A percentile compares a stretch with the other conserved stretches of the same genome.
Conservation (phyloP, 768 basidiomycete species). For the Mycena alexandri region DNA sequence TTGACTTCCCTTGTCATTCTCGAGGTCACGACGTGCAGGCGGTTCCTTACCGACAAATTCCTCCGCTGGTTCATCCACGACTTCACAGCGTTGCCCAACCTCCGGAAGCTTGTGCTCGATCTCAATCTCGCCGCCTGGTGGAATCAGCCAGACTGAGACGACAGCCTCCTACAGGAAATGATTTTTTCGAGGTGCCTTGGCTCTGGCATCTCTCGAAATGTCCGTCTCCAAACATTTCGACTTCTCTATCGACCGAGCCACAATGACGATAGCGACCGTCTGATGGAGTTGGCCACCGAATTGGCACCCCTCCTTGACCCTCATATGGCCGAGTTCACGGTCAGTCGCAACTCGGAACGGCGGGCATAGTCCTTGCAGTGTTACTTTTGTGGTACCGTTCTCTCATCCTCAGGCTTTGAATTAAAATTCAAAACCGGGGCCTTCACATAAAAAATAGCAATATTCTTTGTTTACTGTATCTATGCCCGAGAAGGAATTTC, state of each 20-base stretch:
- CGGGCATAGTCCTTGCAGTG: too few species aligned
- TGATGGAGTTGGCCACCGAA: slow-evolving; percentile 1
- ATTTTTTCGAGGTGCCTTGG: slow-evolving; percentile 2
- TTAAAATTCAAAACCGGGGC: too few species aligned
- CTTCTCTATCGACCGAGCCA: not conserved
- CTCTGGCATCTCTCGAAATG: not conserved
- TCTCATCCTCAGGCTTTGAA: too few species aligned
- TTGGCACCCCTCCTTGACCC: not conserved
- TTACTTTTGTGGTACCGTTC: too few species aligned
- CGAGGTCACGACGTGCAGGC: not conserved
- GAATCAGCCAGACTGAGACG: not conserved
- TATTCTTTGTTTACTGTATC: too few species aligned
- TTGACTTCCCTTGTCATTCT: not conserved
- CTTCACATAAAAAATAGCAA: too few species aligned
- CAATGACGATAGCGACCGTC: not conserved
- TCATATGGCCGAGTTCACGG: too few species aligned
- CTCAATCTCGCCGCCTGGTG: too few species aligned
- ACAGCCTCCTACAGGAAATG: not conserved
- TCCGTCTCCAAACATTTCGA: not conserved
- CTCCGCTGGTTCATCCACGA: not conserved
- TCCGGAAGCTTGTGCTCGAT: not conserved
- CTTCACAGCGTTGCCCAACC: not conserved
- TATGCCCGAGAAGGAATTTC: too few species aligned
- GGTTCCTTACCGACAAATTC: not conserved
- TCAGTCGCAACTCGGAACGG: too few species aligned